These are phyloP conservation scores for Nothomitra cinnamomea DNA, from an alignment of 2,329 filamentous ascomycete genomes.

Conservation along the genomic window DNA sequence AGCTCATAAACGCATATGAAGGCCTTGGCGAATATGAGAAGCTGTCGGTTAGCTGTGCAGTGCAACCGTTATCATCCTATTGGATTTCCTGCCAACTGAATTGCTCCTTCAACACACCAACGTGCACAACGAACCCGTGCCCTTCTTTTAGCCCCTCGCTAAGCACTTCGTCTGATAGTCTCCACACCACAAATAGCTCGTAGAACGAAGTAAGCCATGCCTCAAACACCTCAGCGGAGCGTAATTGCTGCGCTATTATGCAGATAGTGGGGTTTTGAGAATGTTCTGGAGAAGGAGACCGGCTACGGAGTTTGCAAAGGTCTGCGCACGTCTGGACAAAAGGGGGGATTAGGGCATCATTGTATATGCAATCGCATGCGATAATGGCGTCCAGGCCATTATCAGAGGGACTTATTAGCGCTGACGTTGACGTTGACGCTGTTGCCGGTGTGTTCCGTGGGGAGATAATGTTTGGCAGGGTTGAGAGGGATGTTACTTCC, in stretches of 20 bases:
- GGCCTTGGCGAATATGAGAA: no score
- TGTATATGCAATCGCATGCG: constrained; percentile 91
- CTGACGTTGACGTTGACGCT: not conserved
- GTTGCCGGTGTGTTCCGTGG: not conserved
- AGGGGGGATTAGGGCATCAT: constrained; percentile 66
- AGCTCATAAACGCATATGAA: no score
- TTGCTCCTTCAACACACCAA: constrained; percentile 40
- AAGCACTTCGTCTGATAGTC: constrained; percentile 48
- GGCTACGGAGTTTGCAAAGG: constrained; percentile 42
- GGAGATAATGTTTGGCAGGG: constrained; percentile 31
- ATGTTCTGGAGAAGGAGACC: constrained; percentile 10
- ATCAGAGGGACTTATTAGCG: constrained; percentile 14
- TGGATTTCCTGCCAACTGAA: no score
- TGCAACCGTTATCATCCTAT: no score
- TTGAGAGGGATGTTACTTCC: constrained; percentile 41
- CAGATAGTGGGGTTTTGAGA: constrained; percentile 43
- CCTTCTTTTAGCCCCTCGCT: constrained; percentile 40
- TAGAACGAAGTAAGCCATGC: constrained; percentile 58
- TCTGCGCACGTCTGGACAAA: constrained; percentile 71
- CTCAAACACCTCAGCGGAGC: constrained; percentile 72
- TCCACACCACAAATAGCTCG: constrained; percentile 54
- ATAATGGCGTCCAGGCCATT: constrained; percentile 51
- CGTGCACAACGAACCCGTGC: constrained; percentile 67
- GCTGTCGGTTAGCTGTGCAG: no score
- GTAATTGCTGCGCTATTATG: constrained; percentile 75